Conservation (phyloP, 768 basidiomycete species). For the Mycena metata region DNA sequence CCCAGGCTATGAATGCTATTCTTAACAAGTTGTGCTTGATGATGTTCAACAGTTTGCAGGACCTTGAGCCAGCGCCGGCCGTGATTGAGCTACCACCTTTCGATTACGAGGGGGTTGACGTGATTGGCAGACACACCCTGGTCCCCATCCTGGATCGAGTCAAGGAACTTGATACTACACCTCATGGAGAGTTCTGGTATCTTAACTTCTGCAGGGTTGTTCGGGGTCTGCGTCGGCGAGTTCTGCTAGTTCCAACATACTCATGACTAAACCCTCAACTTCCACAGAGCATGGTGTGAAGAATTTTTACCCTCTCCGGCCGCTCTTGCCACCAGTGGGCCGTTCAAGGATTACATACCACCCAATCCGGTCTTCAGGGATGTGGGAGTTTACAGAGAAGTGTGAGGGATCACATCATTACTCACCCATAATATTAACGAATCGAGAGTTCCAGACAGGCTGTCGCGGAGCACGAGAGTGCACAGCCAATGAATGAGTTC, state of each 20-base stretch:
- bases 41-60: background rate
- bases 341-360: no score
- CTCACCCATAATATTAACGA: no score
- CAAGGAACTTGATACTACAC: conserved; percentile 5
- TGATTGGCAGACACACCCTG: background rate
- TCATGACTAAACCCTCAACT: conserved; percentile 3
- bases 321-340: background rate
- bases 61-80: conserved; percentile 10
- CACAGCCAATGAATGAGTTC: no score
- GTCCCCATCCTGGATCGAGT: background rate
- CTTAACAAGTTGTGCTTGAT: conserved; percentile 4
- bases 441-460: no score
- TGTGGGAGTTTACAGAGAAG: no score
- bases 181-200: conserved; percentile 1
- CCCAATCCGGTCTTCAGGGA: no score
- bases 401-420: no score
- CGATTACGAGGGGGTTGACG: conserved; percentile 11
- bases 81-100: conserved; percentile 1
- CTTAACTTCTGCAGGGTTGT: conserved; percentile 10
- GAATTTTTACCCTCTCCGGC: background rate
- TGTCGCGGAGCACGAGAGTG: no score
- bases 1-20: background rate
- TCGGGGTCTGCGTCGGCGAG: background rate
- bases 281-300: conserved; percentile 5
- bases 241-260: background rate